Evolutionary conservation across 768 basidiomycete species (phyloP).

Genomic region (Thelephora aurantiotincta): DNA sequence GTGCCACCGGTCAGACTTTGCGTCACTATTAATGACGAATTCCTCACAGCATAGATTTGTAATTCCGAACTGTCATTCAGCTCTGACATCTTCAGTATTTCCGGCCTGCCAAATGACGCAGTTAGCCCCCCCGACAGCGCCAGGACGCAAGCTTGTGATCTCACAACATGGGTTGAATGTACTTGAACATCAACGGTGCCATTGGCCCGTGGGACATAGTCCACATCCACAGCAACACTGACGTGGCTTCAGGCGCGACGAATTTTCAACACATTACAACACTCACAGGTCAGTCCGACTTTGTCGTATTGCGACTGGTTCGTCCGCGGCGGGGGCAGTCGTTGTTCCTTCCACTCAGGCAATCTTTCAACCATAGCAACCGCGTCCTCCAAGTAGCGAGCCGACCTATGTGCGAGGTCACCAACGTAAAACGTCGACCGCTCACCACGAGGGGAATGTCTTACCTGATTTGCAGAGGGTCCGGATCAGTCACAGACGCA

Average conservation of each 20-base stretch:
- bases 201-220: conserved; percentile 60
- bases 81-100: conserved; percentile 83
- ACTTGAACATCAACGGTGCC: conserved; percentile 65
- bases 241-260: conserved; percentile 7
- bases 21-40: background rate
- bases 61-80: conserved; percentile 76
- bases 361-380: conserved; percentile 42
- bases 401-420: conserved; percentile 23
- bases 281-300: conserved; percentile 69
- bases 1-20: background rate
- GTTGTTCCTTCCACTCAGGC: conserved; percentile 55
- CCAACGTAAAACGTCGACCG: background rate
- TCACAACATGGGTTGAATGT: conserved; percentile 63
- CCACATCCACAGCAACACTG: conserved; percentile 75
- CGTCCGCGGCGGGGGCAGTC: conserved; percentile 76
- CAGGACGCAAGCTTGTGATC: conserved; percentile 13
- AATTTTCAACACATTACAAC: background rate
- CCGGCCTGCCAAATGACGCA: conserved; percentile 39
- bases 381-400: conserved; percentile 43
- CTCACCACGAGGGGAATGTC: conserved; percentile 1
- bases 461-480: conserved; percentile 52
- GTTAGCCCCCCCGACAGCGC: conserved; percentile 3
- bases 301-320: conserved; percentile 86
- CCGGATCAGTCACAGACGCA: conserved; percentile 35
- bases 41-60: conserved; percentile 40